Base-by-base conservation (phyloP, 345 rosid species). In the Citrus mangshanensis region DNA sequence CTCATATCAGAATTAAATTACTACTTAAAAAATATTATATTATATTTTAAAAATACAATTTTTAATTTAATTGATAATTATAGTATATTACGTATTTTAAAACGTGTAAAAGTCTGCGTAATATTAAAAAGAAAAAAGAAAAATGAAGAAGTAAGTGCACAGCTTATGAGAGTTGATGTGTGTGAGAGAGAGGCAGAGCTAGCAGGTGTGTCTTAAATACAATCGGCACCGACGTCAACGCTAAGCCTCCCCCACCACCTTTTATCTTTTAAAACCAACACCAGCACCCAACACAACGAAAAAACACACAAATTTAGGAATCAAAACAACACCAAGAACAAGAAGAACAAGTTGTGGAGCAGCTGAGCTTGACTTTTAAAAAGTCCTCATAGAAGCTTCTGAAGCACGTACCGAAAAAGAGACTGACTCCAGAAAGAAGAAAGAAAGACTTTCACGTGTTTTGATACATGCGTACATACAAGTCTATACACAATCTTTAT, bases 221-320 rank as follows among this genome's bases (percentile, higher is more conserved):
- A 76, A 61, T 67, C 79, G 79, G 80, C 83, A 79, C 78, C 83
- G 80, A 78, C 82, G 71, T 82, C 79, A 77, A 76, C 68, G 62
- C 21, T 68, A 46, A 70, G 34, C 69, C 67, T 80, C 61, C 62
- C 55, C 75, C 27, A 71, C 75, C 62, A 54, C 75, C 46, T 54
- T 79, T 28, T 56, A 63, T 65, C 84, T 80, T 2, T 68, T 38
- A 32, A 34, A 37, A 7, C 24, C 27, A 35, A 35, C 42, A 18
- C 46, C 42, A 4, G 38, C 71, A 42, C 46, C 12, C 46, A 40
- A 40, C 13, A 9, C 46, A 40, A 9, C 46, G 13, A 2, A 40
- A 40, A 40, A 40, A 2, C 22, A 1, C 58, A 54, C 58, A 54
- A 54, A 24, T 7, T 22, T 3, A 59, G 12, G 62, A 22, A n/a